Conservation (phyloP, 768 basidiomycete species). For the Rossbeevera mucosa region DNA sequence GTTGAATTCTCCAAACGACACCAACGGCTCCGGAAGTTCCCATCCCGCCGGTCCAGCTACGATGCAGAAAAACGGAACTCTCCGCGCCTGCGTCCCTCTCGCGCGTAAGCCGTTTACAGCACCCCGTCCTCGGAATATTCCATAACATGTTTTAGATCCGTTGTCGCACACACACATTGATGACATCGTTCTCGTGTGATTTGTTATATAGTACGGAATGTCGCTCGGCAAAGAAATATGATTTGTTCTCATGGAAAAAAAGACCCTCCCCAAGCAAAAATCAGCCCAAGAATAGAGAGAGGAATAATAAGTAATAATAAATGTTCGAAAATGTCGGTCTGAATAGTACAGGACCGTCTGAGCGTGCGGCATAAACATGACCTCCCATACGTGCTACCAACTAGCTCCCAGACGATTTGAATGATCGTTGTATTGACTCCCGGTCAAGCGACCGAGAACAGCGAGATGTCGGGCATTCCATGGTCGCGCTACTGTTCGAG, state of each 20-base stretch:
- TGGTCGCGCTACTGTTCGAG: neutral
- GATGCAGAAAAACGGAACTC: too few species aligned
- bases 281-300: too few species aligned
- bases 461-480: neutral
- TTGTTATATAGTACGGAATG: neutral
- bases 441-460: neutral
- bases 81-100: too few species aligned
- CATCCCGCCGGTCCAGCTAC: too few species aligned
- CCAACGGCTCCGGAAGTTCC: too few species aligned
- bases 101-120: too few species aligned
- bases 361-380: neutral
- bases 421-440: neutral
- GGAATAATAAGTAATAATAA: too few species aligned
- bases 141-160: neutral
- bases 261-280: too few species aligned
- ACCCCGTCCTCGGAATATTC: too few species aligned
- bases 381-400: neutral
- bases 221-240: neutral
- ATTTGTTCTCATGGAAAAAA: too few species aligned
- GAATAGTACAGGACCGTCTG: neutral
- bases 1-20: too few species aligned
- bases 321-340: too few species aligned
- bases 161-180: neutral
- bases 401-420: neutral
- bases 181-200: neutral